Base-by-base conservation (phyloP, 257 asterid species). In the Ilex asprella region DNA sequence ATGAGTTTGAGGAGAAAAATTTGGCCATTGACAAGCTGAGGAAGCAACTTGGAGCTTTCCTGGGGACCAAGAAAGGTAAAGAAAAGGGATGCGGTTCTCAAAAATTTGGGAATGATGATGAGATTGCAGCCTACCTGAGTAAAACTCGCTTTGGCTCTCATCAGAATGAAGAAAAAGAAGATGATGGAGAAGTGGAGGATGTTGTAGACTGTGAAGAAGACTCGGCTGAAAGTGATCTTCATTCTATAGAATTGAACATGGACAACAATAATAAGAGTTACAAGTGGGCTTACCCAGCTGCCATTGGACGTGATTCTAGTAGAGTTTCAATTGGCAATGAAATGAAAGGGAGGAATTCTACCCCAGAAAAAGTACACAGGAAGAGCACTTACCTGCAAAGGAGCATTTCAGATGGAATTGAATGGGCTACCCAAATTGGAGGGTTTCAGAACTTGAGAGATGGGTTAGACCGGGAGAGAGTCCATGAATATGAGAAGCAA, bases 1-100 rank as follows among this genome's bases (percentile, higher is more conserved):
- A 75, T 69, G 89, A 78, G 5, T 76, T 67, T 47, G 90, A 82
- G 76, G 92, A 78, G 72, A 86, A 88, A 57, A 78, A 78, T 68
- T 75, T 87, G 7, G 87, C 94, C 44, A 74, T 82, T 54, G 75
- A 75, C 69, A 91, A 86, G 85, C 76, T 91, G 60, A 75, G 88
- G 77, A 88, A 78, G 67, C 98, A 91, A 29, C 82, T 88, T 7
- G 95, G 86, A 69, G 81, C 70, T 43, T 88, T 88, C 74, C 85
- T 88, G 2, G 80, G 86, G n/a, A 41, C 77, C 14, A 87, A 85
- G 63, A 64, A 71, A 41, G 79, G 60, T n/a, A 78, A 67, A 54
- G 61, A 63, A 32, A 73, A 64, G 60, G 68, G 66, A 61, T 55
- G 56, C 1, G 59, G 50, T 56, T 54, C 68, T 14, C 62, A 9